Conservation (phyloP, 148 eudicot species). For the Drosera capensis region DNA sequence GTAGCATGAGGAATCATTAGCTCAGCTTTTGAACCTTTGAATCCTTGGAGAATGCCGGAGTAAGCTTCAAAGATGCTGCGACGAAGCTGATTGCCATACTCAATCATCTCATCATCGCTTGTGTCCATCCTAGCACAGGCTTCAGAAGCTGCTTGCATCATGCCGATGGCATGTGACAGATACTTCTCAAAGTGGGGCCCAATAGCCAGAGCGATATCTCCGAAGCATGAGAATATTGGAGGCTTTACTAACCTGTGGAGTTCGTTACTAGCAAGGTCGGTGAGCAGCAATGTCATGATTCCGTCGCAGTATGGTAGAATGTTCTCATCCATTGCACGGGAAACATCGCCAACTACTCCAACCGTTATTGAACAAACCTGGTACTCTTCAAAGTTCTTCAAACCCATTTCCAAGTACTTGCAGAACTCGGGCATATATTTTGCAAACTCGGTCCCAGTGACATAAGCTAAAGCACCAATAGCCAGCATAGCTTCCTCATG, state of each 20-base stretch:
- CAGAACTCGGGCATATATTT: conserved; percentile 59
- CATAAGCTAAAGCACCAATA: conserved; percentile 62
- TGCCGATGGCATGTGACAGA: conserved; percentile 36
- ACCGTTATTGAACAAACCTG: conserved; percentile 63
- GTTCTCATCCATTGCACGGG: conserved; percentile 57
- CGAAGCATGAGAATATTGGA: conserved; percentile 72
- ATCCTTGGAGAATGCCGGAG: conserved; percentile 71
- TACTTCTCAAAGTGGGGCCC: conserved; percentile 65
- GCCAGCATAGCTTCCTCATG: conserved; percentile 82
- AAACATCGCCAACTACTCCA: conserved; percentile 69
- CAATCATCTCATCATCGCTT: conserved; percentile 50
- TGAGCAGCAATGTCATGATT: conserved; percentile 54
- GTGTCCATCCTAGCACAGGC: conserved; percentile 45
- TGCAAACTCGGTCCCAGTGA: conserved; percentile 42
- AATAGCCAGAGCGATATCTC: conserved; percentile 71
- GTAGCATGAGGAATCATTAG: conserved; percentile 53
- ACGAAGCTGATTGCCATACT: conserved; percentile 45
- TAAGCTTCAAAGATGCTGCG: conserved; percentile 68
- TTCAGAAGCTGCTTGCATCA: conserved; percentile 65
- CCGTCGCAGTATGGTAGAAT: conserved; percentile 54
- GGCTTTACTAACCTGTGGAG: conserved; percentile 66
- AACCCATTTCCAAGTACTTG: conserved; percentile 64
- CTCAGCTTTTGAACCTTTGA: conserved; percentile 49
- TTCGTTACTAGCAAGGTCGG: conserved; percentile 52
- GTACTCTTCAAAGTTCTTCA: conserved; percentile 68